Evolutionary conservation across 345 rosid genomes (phyloP).

Genomic region (Nasturtium officinale): DNA sequence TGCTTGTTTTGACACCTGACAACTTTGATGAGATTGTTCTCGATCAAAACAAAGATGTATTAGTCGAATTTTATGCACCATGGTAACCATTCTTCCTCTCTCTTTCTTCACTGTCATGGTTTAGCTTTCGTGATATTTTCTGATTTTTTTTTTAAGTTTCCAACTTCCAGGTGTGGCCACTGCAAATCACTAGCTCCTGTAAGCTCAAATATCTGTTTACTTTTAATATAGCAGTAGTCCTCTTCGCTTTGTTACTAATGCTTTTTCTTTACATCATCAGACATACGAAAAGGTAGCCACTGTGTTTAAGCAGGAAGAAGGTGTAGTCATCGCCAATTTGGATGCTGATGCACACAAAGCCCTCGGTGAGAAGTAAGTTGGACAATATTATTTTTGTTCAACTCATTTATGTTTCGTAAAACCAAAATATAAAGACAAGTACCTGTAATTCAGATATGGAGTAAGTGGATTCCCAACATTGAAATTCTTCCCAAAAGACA

Average conservation of each 20-base stretch:
- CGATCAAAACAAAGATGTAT: conserved; percentile 85
- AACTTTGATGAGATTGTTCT: conserved; percentile 79
- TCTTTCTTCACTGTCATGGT: background rate
- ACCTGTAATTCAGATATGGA: conserved; percentile 59
- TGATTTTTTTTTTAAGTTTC: conserved; percentile 20
- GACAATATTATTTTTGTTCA: background rate
- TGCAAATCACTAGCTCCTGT: conserved; percentile 98
- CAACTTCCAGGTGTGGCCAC: conserved; percentile 90
- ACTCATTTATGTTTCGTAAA: background rate
- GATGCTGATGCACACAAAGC: conserved; percentile 89
- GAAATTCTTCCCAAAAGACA: conserved; percentile 86
- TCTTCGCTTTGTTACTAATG: conserved; percentile 9
- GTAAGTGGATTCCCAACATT: conserved; percentile 92
- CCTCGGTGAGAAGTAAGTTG: conserved; percentile 78
- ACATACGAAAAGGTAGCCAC: conserved; percentile 88
- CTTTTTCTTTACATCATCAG: conserved; percentile 44
- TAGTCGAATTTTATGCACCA: conserved; percentile 98
- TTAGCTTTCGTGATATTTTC: conserved; percentile 28
- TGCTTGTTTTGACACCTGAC: conserved; percentile 73
- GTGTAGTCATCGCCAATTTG: conserved; percentile 83
- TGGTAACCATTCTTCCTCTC: conserved; percentile 56
- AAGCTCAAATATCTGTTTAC: conserved; percentile 39
- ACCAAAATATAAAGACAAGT: background rate
- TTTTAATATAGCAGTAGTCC: background rate
- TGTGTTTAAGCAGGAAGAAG: conserved; percentile 74